Percentiles rank a stretch among this genome's conserved stretches.
These are phyloP conservation scores for Trypanosoma lewisi DNA, from an alignment of 208 protist genomes.

Conservation along the genomic window DNA sequence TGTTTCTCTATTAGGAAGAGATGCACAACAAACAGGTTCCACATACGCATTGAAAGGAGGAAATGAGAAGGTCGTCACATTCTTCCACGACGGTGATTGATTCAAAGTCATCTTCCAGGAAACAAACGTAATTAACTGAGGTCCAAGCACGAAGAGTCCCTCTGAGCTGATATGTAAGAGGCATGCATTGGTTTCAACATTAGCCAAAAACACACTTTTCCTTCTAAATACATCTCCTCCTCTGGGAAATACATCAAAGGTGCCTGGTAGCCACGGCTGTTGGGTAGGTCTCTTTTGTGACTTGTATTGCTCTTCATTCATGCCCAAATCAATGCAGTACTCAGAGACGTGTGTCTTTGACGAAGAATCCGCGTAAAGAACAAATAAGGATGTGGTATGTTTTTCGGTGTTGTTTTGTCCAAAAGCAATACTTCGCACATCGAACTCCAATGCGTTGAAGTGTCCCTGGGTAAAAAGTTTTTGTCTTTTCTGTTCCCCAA, in stretches of 20 bases:
- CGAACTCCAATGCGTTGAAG: conserved; percentile 63
- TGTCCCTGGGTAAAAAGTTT: conserved; percentile 29
- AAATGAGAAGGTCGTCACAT: conserved; percentile 22
- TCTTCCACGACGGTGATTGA: conserved; percentile 11
- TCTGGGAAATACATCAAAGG: conserved; percentile 13
- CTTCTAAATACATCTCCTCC: conserved; percentile 15
- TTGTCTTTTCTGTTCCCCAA: conserved; percentile 21
- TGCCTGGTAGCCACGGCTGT: conserved; percentile 20
- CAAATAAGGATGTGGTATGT: conserved; percentile 34
- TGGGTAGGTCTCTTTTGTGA: background rate
- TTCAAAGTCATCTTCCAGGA: background rate
- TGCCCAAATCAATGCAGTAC: conserved; percentile 39
- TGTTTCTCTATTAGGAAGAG: conserved; percentile 24
- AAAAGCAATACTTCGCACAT: conserved; percentile 70
- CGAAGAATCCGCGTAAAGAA: conserved; percentile 67
- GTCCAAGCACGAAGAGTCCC: conserved; percentile 66
- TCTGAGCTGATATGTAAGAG: conserved; percentile 37
- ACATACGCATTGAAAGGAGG: conserved; percentile 23
- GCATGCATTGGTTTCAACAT: conserved; percentile 59
- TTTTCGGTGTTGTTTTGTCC: conserved; percentile 11
- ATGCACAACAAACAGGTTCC: conserved; percentile 30
- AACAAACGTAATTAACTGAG: conserved; percentile 56
- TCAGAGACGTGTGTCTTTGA: conserved; percentile 64
- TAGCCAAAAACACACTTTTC: conserved; percentile 27
- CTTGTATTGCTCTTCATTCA: conserved; percentile 14